Evolutionary conservation across 148 eudicot genomes (phyloP).

Genomic region (Heliosperma pusillum): DNA sequence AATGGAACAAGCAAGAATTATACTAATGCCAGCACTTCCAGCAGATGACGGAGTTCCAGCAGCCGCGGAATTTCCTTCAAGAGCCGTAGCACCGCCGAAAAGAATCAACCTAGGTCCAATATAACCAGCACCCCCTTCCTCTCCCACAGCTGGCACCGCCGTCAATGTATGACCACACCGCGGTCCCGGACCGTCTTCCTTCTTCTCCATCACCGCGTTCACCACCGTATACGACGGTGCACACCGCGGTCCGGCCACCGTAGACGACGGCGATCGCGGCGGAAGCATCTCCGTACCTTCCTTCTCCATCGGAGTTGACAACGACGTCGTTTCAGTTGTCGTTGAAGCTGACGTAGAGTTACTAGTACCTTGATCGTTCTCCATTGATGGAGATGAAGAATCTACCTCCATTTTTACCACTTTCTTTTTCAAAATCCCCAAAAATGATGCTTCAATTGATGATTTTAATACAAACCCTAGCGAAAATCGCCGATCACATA

Average conservation of each 20-base stretch:
- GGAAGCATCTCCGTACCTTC: slow-evolving; percentile 22
- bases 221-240: slow-evolving; percentile 87
- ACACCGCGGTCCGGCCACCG: slow-evolving; percentile 72
- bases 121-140: slow-evolving; percentile 76
- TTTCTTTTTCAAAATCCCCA: slow-evolving; percentile 1
- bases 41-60: slow-evolving; percentile 91
- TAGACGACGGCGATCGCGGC: slow-evolving; percentile 22
- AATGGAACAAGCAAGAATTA: slow-evolving; percentile 17
- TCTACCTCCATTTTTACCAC: slow-evolving; percentile 53
- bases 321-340: background rate
- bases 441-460: background rate
- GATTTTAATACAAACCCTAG: background rate
- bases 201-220: slow-evolving; percentile 78
- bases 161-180: slow-evolving; percentile 95
- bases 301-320: slow-evolving; percentile 33
- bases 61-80: slow-evolving; percentile 84
- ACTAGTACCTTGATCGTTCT: slow-evolving; percentile 47
- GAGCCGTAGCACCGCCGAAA: slow-evolving; percentile 98
- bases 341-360: background rate
- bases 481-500: background rate
- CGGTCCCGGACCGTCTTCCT: slow-evolving; percentile 96
- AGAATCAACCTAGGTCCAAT: slow-evolving; percentile 86
- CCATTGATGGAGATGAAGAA: slow-evolving; percentile 52
- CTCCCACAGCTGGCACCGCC: slow-evolving; percentile 91
- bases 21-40: slow-evolving; percentile 98